phyloP scores from a whole-genome alignment of 768 basidiomycete species.

The Podaxis sp. region DNA sequence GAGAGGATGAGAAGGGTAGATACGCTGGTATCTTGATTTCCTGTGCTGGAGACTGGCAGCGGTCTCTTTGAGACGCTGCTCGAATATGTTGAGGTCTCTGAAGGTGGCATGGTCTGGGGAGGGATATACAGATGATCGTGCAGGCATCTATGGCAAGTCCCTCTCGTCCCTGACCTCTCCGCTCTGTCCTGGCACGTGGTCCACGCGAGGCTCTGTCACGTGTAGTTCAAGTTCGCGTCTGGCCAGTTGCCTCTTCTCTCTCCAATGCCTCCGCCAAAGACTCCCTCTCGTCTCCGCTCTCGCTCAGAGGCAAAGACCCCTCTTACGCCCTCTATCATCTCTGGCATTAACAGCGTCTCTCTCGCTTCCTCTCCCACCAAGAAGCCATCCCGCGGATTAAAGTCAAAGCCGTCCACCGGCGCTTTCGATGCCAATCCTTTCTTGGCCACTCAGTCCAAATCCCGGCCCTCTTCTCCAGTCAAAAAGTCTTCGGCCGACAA shows the following conservation, averaged over 20 bases:
- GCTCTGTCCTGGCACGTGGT: not conserved
- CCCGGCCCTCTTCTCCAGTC: conserved; percentile 24
- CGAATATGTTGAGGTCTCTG: conserved; percentile 87
- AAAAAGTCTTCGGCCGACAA: conserved; percentile 10
- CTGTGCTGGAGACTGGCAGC: conserved; percentile 76
- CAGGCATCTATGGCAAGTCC: not conserved
- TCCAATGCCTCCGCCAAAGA: conserved; percentile 33
- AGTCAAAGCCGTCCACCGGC: not conserved
- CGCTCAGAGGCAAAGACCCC: conserved; percentile 52
- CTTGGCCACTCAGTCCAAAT: conserved; percentile 7
- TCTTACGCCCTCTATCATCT: conserved; percentile 44
- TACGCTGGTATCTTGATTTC: conserved; percentile 82
- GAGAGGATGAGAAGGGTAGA: conserved; percentile 28
- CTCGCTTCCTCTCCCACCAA: conserved; percentile 33
- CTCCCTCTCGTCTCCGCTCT: conserved; percentile 44
- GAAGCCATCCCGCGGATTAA: conserved; percentile 20
- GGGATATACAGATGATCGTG: not conserved
- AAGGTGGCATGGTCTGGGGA: conserved; percentile 67
- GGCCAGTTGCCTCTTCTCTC: not conserved
- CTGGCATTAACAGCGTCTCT: conserved; percentile 40
- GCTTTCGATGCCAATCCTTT: conserved; percentile 3
- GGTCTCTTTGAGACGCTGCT: conserved; percentile 95
- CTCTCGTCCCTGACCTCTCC: too few relatives aligned
- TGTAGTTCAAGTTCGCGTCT: conserved; percentile 8
- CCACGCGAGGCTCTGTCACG: not conserved